A percentile compares a stretch with the other conserved stretches of the same genome.
Evolutionary conservation across 2,329 filamentous ascomycete genomes (phyloP).

Genomic region (Alternaria rosae): DNA sequence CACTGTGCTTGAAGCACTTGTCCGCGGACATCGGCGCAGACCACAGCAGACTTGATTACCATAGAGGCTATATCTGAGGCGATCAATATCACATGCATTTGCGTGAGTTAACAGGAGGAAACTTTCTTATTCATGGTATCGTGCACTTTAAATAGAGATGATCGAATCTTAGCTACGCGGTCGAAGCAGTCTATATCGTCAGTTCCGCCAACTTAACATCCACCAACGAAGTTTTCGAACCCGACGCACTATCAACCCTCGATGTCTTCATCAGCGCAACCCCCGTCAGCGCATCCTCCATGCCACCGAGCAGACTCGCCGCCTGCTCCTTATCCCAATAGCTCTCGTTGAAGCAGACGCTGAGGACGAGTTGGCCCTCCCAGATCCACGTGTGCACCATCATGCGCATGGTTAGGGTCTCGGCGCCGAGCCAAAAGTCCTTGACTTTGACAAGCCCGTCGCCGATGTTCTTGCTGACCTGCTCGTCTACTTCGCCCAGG

Average conservation of each 20-base stretch:
- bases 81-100: background rate
- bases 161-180: background rate
- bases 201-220: background rate
- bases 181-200: background rate
- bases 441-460: slow-evolving; percentile 25
- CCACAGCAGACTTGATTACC: background rate
- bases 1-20: background rate
- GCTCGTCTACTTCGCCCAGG: slow-evolving; percentile 28
- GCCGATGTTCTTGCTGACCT: slow-evolving; percentile 22
- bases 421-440: slow-evolving; percentile 34
- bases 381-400: slow-evolving; percentile 37
- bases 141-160: background rate
- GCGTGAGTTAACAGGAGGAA: background rate
- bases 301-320: slow-evolving; percentile 17
- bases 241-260: background rate
- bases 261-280: slow-evolving; percentile 9
- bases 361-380: slow-evolving; percentile 27
- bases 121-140: background rate
- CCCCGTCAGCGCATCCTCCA: slow-evolving; percentile 24
- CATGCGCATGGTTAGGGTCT: slow-evolving; percentile 32
- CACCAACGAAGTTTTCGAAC: background rate
- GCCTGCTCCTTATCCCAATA: slow-evolving; percentile 29
- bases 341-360: slow-evolving; percentile 32
- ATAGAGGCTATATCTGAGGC: background rate
- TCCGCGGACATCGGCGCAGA: background rate